Evolutionary conservation across 2,329 filamentous ascomycete species (phyloP).

Genomic region (Microdochium nivale): DNA sequence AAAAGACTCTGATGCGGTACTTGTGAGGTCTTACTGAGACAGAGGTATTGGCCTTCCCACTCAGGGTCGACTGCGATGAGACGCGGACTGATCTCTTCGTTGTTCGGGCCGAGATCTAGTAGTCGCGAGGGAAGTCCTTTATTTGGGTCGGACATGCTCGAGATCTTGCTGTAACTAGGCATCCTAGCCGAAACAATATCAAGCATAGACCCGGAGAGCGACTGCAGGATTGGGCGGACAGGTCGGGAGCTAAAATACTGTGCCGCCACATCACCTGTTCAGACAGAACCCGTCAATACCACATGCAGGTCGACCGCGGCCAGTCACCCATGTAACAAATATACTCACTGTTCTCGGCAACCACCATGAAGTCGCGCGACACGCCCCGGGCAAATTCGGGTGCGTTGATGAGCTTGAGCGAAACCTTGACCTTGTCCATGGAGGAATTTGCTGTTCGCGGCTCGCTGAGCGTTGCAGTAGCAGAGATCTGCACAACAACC

Average conservation of each 20-base stretch:
- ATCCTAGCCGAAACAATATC: not conserved
- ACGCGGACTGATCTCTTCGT: not conserved
- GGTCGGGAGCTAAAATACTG: not conserved
- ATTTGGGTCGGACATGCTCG: not conserved
- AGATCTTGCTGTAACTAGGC: not conserved
- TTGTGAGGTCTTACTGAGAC: not conserved
- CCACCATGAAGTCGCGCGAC: not conserved
- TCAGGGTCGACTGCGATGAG: not conserved
- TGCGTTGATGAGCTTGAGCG: not conserved
- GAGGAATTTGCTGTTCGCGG: not conserved
- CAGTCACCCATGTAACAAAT: too few relatives aligned
- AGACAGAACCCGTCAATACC: not conserved
- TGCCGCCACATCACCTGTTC: not conserved
- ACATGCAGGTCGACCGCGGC: too few relatives aligned
- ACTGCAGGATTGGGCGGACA: not conserved
- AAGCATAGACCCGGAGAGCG: not conserved
- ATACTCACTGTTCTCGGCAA: not conserved
- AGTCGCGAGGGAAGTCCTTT: not conserved
- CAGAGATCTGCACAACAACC: not conserved
- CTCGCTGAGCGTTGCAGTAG: not conserved
- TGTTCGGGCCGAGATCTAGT: not conserved
- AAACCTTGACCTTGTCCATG: not conserved
- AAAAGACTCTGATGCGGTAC: not conserved
- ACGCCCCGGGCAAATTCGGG: not conserved
- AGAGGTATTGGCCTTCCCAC: not conserved